Evolutionary conservation across 495 filamentous ascomycete genomes (phyloP).

Genomic region (Hyaloscypha variabilis): DNA sequence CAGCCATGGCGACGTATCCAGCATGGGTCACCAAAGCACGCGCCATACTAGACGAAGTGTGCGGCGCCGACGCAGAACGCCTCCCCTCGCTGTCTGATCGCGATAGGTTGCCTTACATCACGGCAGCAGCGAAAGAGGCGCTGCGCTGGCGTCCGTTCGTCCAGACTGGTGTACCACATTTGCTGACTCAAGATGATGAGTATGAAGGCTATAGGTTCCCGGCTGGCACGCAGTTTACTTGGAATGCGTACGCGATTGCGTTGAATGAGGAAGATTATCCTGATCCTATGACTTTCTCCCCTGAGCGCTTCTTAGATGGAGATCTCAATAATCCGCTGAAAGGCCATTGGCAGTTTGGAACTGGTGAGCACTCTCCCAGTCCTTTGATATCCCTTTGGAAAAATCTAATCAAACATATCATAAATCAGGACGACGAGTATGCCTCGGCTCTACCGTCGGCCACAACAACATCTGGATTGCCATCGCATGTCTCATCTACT

Average conservation of each 20-base stretch:
- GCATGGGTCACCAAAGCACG: constrained; percentile 34
- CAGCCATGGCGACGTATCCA: constrained; percentile 39
- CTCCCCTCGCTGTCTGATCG: constrained; percentile 39
- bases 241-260: constrained; percentile 34
- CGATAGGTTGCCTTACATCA: constrained; percentile 11
- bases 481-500: constrained; percentile 44
- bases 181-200: constrained; percentile 42
- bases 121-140: constrained; percentile 15
- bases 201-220: constrained; percentile 55
- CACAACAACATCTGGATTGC: constrained; percentile 45
- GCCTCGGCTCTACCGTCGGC: constrained; percentile 48
- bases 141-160: constrained; percentile 21
- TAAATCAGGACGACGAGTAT: constrained; percentile 45
- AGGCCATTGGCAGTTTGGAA: constrained; percentile 44
- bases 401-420: too few relatives aligned
- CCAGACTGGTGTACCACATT: constrained; percentile 16
- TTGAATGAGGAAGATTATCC: constrained; percentile 33
- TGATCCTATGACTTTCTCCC: constrained; percentile 38
- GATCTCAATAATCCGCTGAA: constrained; percentile 36
- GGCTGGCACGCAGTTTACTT: constrained; percentile 44
- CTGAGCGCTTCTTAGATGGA: constrained; percentile 50
- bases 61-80: constrained; percentile 33
- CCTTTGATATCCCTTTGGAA: too few relatives aligned
- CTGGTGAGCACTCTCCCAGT: constrained; percentile 12
- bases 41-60: constrained; percentile 44